These are phyloP conservation scores for Salix brachista DNA, from an alignment of 345 rosid genomes.

Conservation along the genomic window DNA sequence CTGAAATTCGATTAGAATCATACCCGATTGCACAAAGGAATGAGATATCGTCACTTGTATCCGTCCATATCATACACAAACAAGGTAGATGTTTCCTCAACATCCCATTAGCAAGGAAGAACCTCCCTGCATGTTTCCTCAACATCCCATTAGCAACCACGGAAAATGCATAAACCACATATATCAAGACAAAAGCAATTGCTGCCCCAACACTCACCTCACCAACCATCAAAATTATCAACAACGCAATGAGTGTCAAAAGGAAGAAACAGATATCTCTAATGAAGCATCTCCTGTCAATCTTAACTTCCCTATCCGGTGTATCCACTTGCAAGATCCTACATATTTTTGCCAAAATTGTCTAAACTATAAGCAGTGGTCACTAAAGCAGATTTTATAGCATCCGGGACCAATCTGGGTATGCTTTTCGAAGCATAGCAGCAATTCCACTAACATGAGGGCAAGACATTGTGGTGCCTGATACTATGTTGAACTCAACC, in stretches of 20 bases:
- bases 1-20: conserved; percentile 40
- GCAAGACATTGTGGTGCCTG: conserved; percentile 30
- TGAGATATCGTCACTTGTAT: conserved; percentile 40
- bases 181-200: no score
- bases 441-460: conserved; percentile 30
- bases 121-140: no score
- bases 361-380: conserved; percentile 45
- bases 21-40: conserved; percentile 91
- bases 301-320: no score
- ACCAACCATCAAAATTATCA: no score
- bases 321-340: conserved; percentile 62
- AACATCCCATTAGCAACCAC: no score
- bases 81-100: no score
- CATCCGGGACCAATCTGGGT: conserved; percentile 24
- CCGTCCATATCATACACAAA: neutral
- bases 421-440: conserved; percentile 25
- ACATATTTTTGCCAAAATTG: conserved; percentile 53
- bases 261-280: no score
- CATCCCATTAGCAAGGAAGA: no score
- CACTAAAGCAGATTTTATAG: conserved; percentile 23
- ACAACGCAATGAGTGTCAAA: no score
- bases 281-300: no score
- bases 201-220: no score
- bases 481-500: conserved; percentile 27
- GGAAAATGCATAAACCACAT: no score